Conservation (phyloP, 1,284 basidiomycete genomes). For the Cutaneotrichosporon sp. region DNA sequence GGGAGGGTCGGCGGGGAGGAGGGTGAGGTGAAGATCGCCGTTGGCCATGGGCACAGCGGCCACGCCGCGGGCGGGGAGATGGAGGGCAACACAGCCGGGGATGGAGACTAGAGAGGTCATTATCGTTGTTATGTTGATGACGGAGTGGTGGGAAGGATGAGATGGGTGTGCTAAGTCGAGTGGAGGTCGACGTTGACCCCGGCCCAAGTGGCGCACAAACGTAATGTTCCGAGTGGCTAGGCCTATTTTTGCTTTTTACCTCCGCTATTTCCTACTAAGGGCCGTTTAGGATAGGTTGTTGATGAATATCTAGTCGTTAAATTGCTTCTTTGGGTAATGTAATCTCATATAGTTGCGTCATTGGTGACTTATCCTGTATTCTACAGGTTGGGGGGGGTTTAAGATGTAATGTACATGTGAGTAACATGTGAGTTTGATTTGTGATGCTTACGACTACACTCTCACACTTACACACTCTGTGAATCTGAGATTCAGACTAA, state of each 20-base stretch:
- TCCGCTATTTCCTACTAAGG: neutral
- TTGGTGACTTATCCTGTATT: no score
- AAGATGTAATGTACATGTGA: neutral
- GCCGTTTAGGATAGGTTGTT: neutral
- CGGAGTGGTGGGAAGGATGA: conserved; percentile 1
- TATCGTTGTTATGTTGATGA: conserved; percentile 13
- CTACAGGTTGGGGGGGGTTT: no score
- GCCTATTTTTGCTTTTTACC: neutral
- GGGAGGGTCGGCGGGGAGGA: conserved; percentile 47
- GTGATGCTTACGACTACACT: neutral
- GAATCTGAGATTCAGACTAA: neutral
- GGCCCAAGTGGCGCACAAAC: neutral
- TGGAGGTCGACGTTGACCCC: neutral
- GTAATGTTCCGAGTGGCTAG: neutral
- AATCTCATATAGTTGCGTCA: neutral
- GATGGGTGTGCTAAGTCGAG: neutral
- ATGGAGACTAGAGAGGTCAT: conserved; percentile 49
- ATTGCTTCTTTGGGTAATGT: neutral
- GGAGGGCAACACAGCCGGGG: conserved; percentile 39
- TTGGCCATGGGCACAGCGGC: conserved; percentile 42
- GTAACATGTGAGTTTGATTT: neutral
- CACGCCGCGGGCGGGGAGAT: conserved; percentile 41
- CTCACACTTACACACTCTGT: neutral
- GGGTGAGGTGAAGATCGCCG: conserved; percentile 44
- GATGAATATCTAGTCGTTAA: neutral